These are phyloP conservation scores for Pseudonitzschia delicatissima DNA, from an alignment of 108 stramenopile species.

Conservation along the genomic window DNA sequence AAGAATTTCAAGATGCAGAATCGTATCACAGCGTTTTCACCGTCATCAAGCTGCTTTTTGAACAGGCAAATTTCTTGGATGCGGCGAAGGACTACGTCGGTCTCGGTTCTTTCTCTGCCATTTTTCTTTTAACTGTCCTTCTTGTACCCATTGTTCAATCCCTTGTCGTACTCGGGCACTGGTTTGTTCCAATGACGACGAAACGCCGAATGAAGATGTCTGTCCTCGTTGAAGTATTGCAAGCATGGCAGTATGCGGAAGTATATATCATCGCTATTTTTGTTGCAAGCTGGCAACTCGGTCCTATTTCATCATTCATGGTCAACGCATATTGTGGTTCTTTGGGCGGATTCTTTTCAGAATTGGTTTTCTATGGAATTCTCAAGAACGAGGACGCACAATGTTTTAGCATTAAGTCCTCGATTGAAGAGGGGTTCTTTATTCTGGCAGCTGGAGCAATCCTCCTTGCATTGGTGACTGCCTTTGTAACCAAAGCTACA, in stretches of 20 bases:
- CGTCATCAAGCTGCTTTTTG: constrained; percentile 55
- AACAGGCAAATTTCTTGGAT: constrained; percentile 59
- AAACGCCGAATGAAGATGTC: constrained; percentile 18
- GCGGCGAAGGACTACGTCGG: constrained; percentile 50
- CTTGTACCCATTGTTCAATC: constrained; percentile 68
- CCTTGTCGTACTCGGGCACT: constrained; percentile 42
- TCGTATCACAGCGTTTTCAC: constrained; percentile 58
- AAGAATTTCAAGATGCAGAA: constrained; percentile 56
- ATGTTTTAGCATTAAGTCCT: constrained; percentile 66
- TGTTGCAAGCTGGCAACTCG: constrained; percentile 77
- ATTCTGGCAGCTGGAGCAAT: constrained; percentile 55
- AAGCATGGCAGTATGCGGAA: constrained; percentile 85
- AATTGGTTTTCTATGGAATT: constrained; percentile 60
- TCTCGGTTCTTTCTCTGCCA: constrained; percentile 49
- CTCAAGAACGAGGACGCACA: constrained; percentile 67
- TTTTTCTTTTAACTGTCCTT: constrained; percentile 61
- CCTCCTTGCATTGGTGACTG: constrained; percentile 38
- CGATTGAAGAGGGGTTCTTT: constrained; percentile 56
- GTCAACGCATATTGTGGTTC: constrained; percentile 67
- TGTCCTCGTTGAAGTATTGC: constrained; percentile 49
- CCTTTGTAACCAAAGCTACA: constrained; percentile 42
- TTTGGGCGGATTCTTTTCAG: constrained; percentile 46
- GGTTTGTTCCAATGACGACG: constrained; percentile 62
- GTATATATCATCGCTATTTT: constrained; percentile 71
- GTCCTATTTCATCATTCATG: constrained; percentile 66